Conservation (phyloP, 2,329 filamentous ascomycete genomes). For the Bipolaris zeicola region DNA sequence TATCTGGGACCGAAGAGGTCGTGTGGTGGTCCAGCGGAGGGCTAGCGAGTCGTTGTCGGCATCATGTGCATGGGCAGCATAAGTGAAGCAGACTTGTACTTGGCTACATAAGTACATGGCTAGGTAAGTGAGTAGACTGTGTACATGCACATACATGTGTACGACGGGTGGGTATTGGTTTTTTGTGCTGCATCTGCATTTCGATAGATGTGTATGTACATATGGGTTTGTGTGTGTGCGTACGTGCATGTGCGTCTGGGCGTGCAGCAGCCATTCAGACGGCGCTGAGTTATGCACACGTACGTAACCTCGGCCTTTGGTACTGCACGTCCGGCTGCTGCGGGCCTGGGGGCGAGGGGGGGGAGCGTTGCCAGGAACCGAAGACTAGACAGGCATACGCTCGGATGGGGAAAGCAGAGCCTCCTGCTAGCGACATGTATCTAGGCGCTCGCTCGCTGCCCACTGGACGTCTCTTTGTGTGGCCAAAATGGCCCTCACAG, state of each 20-base stretch:
- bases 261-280: background rate
- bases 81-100: no score
- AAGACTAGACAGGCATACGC: constrained; percentile 25
- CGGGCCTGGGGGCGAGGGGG: background rate
- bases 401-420: constrained; percentile 46
- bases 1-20: constrained; percentile 13
- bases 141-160: constrained; percentile 11
- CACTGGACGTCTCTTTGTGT: no score
- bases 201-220: background rate
- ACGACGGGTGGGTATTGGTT: background rate
- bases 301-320: constrained; percentile 3
- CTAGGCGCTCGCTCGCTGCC: no score
- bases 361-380: constrained; percentile 29
- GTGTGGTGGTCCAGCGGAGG: constrained; percentile 13
- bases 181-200: constrained; percentile 12
- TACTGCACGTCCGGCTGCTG: constrained; percentile 17
- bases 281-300: background rate
- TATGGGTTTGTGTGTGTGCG: background rate
- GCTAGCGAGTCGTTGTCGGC: constrained; percentile 22
- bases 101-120: no score
- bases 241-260: background rate
- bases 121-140: background rate
- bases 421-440: constrained; percentile 29
- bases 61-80: constrained; percentile 14
- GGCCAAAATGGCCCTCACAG: background rate